Base-by-base conservation (phyloP, 2,329 filamentous ascomycete genomes). In the Clarireedia monteithiana region DNA sequence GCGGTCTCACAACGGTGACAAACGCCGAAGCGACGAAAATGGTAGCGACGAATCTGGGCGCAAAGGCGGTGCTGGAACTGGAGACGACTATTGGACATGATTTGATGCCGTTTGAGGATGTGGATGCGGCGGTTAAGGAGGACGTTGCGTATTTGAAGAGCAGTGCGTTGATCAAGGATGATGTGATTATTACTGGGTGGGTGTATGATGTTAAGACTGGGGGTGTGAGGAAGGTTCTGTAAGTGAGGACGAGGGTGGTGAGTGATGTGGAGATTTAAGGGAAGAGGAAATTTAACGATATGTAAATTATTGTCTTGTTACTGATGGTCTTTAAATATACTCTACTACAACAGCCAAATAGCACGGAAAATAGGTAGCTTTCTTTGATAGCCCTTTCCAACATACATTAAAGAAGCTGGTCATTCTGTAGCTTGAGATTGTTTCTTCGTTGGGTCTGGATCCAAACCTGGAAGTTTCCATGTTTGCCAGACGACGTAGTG, bases 141-240 rank as follows among this genome's bases (percentile, higher is more conserved):
- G 88, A 92, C 69, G 78, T 94, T 0, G 72, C 72, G 48, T 82
- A 81, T 61, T 66, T 94, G 61, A 81, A 78, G 69, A 74, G 69
- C 50, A 80, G 75, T 48, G 78, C 78, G 53, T 74, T 86, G 15
- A 75, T 91, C 5, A 74, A 84, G 20, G 75, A 83, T 20, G 72
- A 72, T 26, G 77, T 88, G 3, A 71, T 72, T 0, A 76, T 91
- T 47, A 86, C 80, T 5, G 88, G 88, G 0, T 92, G 87, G 81
- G 72, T 91, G 2, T 91, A 91, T 71, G 84, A 91, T 64, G 85
- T 91, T 44, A 82, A 88, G 74, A 89, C 81, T 1, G 88, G 88
- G 0, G 84, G 75, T 69, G 77, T 79, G 49, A 76, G 73, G 60
- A 73, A 71, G 53, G 72, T 84, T 48, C 72, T 74, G 44, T 78